phyloP scores from a whole-genome alignment of 1,284 basidiomycete genomes.

The Trichosporon ovoides region DNA sequence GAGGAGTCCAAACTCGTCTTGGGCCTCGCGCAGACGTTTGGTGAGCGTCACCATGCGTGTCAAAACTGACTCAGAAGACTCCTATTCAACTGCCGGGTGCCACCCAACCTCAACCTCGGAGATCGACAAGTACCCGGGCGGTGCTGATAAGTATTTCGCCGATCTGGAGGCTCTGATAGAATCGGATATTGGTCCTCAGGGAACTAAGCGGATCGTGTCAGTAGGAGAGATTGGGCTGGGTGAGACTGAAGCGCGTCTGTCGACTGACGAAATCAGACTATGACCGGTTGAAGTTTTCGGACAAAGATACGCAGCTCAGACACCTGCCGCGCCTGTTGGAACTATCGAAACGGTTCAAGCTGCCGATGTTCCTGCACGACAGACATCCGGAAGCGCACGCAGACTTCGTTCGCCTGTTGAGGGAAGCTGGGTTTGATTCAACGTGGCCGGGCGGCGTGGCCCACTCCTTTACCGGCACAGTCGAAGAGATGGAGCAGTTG shows the following conservation, averaged over 20 bases:
- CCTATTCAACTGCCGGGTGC: conserved; percentile 75
- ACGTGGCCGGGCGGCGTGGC: conserved; percentile 71
- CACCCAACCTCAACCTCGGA: conserved; percentile 80
- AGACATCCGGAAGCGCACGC: conserved; percentile 70
- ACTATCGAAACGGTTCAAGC: conserved; percentile 64
- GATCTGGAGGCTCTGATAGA: conserved; percentile 59
- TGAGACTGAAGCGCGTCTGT: conserved; percentile 36
- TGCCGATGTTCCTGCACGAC: conserved; percentile 82
- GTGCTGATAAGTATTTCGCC: conserved; percentile 62
- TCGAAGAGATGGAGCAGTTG: conserved; percentile 63
- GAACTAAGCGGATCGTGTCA: conserved; percentile 62
- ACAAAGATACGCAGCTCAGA: conserved; percentile 59
- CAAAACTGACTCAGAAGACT: conserved; percentile 47
- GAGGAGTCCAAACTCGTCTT: conserved; percentile 62
- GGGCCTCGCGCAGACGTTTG: conserved; percentile 58
- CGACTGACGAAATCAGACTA: conserved; percentile 58
- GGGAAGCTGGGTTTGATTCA: conserved; percentile 29
- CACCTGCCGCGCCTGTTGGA: conserved; percentile 68
- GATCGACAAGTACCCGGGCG: conserved; percentile 60
- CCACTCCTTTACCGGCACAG: conserved; percentile 76
- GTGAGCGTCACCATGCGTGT: conserved; percentile 43
- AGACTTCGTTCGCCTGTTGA: conserved; percentile 57
- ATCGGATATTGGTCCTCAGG: conserved; percentile 51
- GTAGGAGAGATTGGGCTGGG: conserved; percentile 83
- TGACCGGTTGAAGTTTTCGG: conserved; percentile 69